Evolutionary conservation across 805 yeast species (phyloP), one percentile per base, ranked within the genome.

Genomic region (Metschnikowia kunwiensis): DNA sequence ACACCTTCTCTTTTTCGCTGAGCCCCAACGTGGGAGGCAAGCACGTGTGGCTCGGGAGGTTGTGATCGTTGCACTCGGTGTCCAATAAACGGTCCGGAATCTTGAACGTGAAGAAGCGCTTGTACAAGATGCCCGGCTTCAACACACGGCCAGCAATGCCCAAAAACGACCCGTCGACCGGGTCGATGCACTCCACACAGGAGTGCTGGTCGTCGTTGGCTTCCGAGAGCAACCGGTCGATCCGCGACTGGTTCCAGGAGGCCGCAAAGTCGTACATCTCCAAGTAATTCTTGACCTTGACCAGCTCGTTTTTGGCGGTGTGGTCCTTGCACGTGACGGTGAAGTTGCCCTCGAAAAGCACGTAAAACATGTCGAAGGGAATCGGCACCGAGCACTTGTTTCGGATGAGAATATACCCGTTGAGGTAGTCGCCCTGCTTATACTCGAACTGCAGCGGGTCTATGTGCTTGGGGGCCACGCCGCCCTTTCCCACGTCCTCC

Each of bases 371-470:
- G 46, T 80, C 82, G 50, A 80, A 82, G 2, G 74, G 72, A 14
- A 81, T 62, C 0, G 67, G 60, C 12, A 57, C 44, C 1, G 52
- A 34, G 2, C 74, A 55, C 5, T 47, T 58, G 47, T 77, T 78
- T 34, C 62, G 58, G 7, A 65, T 55, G 17, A 54, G 42, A 4
- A 66, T 55, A 41, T 71, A 76, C 0, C 91, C 91, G 49, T 75
- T 71, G 10, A 82, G 64, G 14, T 67, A 65, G 51, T 82, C 88
- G n/a, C 86, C 86, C 9, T 81, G 79, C 13, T 75, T 75, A 51
- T 74, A 82, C 53, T 79, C 85, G 43, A 46, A 55, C 16, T 51
- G 38, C 38, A 58, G 54, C 12, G 50, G 49, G 35, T 64, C 61
- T 5, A 65, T 56, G 17, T 46, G 40, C 21, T 47, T 55, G 4